Evolutionary conservation across 768 basidiomycete species (phyloP), one percentile per base, ranked within the genome.

Genomic region (Asterophora lycoperdoides): DNA sequence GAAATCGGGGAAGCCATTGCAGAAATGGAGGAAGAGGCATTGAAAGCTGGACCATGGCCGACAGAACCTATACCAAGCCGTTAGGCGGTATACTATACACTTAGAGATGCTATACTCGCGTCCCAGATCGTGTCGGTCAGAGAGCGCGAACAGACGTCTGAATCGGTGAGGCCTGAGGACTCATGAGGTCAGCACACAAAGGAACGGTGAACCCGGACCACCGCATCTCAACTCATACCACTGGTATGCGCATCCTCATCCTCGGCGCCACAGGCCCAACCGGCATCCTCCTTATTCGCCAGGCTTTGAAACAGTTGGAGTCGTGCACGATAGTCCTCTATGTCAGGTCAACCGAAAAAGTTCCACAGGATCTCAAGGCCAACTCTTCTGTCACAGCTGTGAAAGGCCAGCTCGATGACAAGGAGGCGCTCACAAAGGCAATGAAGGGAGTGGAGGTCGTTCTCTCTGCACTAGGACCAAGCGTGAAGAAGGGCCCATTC

Each of bases 251-350:
- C 19, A 57, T 86, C 48, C 70, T 89, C 46, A 69, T 89, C 49
- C 71, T 89, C n/a, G 87, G 86, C 14, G 81, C 74, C 18, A 89
- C 86, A 3, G 86, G 86, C 1, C 73, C 79, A 11, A 64, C 66
- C 30, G 87, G 86, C 41, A 64, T 77, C 38, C 71, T 75, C 14
- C 69, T 88, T 50, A 71, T 82, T 48, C 74, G 79, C 44, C 75
- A 83, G 57, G 67, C 73, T 5, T 74, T 89, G 14, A 58, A 66
- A 14, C 64, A 65, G 17, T 66, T 67, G 36, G 60, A 68, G 6
- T 60, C 64, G 5, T 58, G 63, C 54, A 68, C 72, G 4, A 56
- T 88, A 52, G 70, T 86, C 49, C 54, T 88, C 46, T 87, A 79
- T 47, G 84, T 77, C 9, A 80, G 85, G 28, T 79, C 77, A 9